Percentiles rank a stretch among this genome's conserved stretches.
Evolutionary conservation across 1,284 basidiomycete species (phyloP).

Genomic region (Uromyces viciae-fabae): DNA sequence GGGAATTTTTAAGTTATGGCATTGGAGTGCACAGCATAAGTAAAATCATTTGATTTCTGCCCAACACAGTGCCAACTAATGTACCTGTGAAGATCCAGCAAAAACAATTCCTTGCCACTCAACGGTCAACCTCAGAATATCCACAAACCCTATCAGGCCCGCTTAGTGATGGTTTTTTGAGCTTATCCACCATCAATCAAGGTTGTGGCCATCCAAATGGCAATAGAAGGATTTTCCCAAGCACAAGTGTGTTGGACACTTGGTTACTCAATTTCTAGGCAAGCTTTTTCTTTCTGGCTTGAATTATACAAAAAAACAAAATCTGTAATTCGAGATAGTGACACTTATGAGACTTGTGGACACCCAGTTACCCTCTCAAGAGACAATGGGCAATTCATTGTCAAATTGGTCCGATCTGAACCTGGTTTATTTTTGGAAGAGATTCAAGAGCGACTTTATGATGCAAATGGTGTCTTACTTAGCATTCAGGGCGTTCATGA

Average conservation of each 20-base stretch:
- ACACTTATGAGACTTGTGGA: neutral
- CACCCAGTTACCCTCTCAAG: neutral
- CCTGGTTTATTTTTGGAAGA: neutral
- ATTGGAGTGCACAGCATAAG: no score
- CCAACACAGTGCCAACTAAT: no score
- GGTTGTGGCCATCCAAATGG: no score
- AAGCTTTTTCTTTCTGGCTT: neutral
- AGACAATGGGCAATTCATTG: neutral
- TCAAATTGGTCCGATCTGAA: neutral
- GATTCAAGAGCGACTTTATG: neutral
- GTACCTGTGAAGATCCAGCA: no score
- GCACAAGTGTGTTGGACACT: neutral
- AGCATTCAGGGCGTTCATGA: neutral
- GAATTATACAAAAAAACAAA: neutral
- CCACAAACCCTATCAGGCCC: no score
- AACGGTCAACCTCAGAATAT: no score
- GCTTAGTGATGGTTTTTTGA: no score
- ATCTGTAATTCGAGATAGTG: neutral
- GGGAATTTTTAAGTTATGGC: no score
- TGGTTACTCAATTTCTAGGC: neutral
- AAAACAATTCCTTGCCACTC: no score
- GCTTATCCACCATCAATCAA: no score
- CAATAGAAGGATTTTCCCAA: no score
- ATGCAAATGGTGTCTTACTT: neutral
- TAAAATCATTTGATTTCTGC: no score